Evolutionary conservation across 768 basidiomycete genomes (phyloP), one percentile per base, ranked within the genome.

Genomic region (Vishniacozyma victoriae): DNA sequence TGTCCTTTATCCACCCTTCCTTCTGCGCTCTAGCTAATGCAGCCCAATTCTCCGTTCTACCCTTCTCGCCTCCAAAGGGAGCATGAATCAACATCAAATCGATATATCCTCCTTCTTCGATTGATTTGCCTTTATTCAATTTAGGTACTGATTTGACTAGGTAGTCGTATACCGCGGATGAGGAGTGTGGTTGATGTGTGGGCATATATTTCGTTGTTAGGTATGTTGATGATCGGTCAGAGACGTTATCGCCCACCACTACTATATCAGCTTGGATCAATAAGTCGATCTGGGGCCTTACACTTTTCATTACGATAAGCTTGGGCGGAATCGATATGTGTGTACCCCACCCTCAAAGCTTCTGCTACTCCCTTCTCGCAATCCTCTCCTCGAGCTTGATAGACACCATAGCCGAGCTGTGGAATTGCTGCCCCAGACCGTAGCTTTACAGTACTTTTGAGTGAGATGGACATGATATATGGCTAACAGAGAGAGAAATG

Each of bases 341-440:
- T 50, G 44, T 71, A 72, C 1, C 68, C 68, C 11, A 45, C 57
- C 25, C 59, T 46, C 6, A 71, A 22, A 39, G 67, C 67, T 15
- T 48, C 52, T 14, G 36, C 47, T 11, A 65, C 57, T 14, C 49
- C 60, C 16, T 60, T 41, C 31, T 59, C 54, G 38, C 63, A 67
- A 14, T 61, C 57, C 16, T 47, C 50, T 19, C 64, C 57, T 24
- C 58, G 38, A 13, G 59, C 50, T 54, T 72, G 57, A 44, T 70
- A 74, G 12, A 73, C 72, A 18, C 73, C 73, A 33, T 68, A 68
- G 4, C 72, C 73, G 4, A 74, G 52, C 11, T 58, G 53, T 3
- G 73, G 73, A 13, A 74, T 56, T n/a, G 43, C 29, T 18, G 38
- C 39, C 1, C 70, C 69, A 14, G 36, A 53, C 11, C 52, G 40